Evolutionary conservation across 495 filamentous ascomycete species (phyloP).

Genomic region (Rusavskia elegans): DNA sequence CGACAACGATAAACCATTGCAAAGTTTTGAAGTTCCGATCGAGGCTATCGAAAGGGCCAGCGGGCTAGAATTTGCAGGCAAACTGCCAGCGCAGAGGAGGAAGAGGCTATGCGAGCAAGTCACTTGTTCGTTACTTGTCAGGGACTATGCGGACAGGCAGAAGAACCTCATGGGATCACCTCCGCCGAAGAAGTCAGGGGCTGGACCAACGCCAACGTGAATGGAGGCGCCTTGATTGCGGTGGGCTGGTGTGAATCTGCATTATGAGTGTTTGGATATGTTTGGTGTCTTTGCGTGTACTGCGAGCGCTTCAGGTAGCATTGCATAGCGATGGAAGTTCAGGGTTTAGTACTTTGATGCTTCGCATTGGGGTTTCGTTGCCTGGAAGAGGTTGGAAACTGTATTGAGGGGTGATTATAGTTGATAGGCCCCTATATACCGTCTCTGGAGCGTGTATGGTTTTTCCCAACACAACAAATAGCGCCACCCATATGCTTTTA

Average conservation of each 20-base stretch:
- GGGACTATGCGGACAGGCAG: conserved; percentile 41
- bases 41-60: conserved; percentile 84
- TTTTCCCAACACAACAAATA: neutral
- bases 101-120: conserved; percentile 78
- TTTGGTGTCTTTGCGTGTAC: no score
- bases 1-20: conserved; percentile 64
- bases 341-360: neutral
- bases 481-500: no score
- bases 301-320: neutral
- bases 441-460: neutral
- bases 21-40: conserved; percentile 85
- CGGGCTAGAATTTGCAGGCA: conserved; percentile 76
- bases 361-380: no score
- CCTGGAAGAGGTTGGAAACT: no score
- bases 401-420: no score
- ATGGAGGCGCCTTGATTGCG: neutral
- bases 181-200: conserved; percentile 2
- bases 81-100: conserved; percentile 54
- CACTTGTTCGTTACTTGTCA: conserved; percentile 60
- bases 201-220: neutral
- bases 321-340: neutral
- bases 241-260: neutral
- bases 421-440: no score
- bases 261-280: neutral
- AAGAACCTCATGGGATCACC: conserved; percentile 11